These are phyloP conservation scores for Akebia trifoliata DNA, from an alignment of 164 flowering plant species.

Conservation along the genomic window DNA sequence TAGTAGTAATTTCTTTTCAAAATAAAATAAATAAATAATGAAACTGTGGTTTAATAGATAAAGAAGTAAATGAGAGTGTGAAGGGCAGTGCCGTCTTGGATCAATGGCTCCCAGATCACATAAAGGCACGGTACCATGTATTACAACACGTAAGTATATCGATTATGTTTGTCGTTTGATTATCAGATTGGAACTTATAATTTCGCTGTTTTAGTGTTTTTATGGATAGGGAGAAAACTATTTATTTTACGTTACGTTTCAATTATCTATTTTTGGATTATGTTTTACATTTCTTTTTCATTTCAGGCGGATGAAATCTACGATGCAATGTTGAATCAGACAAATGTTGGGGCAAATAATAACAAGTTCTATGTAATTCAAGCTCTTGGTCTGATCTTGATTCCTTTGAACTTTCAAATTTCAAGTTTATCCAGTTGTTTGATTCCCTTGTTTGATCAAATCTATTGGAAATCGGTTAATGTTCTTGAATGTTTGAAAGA, in stretches of 20 bases:
- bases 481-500: background rate
- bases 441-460: background rate
- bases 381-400: constrained; percentile 36
- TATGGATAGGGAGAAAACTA: background rate
- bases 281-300: background rate
- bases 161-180: background rate
- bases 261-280: background rate
- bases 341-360: constrained; percentile 53
- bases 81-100: constrained; percentile 86
- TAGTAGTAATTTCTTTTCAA: too few species aligned
- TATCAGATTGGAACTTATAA: background rate
- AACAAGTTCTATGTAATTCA: constrained; percentile 57
- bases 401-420: constrained; percentile 7
- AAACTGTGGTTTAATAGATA: constrained; percentile 20
- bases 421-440: background rate
- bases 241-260: background rate
- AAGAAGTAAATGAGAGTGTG: constrained; percentile 29
- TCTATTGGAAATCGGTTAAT: background rate
- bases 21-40: too few species aligned
- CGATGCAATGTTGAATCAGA: constrained; percentile 60
- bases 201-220: background rate
- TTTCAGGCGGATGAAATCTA: constrained; percentile 46
- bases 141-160: constrained; percentile 41
- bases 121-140: constrained; percentile 72
- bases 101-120: constrained; percentile 71